phyloP scores from a whole-genome alignment of 257 asterid species.

The Fraxinus anomala region DNA sequence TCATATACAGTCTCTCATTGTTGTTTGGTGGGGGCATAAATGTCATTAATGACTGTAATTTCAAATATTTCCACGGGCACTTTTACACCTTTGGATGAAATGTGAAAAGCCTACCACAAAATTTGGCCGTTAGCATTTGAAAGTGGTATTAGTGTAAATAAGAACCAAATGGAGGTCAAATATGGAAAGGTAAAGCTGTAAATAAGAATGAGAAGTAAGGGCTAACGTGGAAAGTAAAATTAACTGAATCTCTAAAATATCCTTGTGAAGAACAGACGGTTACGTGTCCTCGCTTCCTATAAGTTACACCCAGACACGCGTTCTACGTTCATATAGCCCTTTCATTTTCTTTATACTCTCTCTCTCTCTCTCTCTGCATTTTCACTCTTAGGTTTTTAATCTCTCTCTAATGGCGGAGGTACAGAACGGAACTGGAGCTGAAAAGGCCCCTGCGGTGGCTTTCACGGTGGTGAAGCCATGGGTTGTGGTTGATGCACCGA shows the following conservation, averaged over 20 bases:
- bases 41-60: conserved; percentile 19
- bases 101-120: conserved; percentile 5
- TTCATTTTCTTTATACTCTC: background rate
- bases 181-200: conserved; percentile 18
- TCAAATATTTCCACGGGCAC: conserved; percentile 11
- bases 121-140: conserved; percentile 32
- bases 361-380: conserved; percentile 11
- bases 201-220: conserved; percentile 30
- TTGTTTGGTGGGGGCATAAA: background rate
- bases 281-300: conserved; percentile 64
- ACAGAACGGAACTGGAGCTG: conserved; percentile 36
- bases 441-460: conserved; percentile 33
- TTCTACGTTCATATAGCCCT: background rate
- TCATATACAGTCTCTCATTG: background rate
- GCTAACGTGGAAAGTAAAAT: conserved; percentile 16
- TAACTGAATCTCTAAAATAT: conserved; percentile 7
- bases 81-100: conserved; percentile 20
- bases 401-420: conserved; percentile 50
- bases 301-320: conserved; percentile 34
- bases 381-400: conserved; percentile 34
- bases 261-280: conserved; percentile 37
- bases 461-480: conserved; percentile 63
- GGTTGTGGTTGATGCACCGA: conserved; percentile 66
- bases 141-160: conserved; percentile 40
- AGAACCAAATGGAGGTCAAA: conserved; percentile 18